phyloP scores from a whole-genome alignment of 768 basidiomycete species.

The Sarcomyxa edulis region DNA sequence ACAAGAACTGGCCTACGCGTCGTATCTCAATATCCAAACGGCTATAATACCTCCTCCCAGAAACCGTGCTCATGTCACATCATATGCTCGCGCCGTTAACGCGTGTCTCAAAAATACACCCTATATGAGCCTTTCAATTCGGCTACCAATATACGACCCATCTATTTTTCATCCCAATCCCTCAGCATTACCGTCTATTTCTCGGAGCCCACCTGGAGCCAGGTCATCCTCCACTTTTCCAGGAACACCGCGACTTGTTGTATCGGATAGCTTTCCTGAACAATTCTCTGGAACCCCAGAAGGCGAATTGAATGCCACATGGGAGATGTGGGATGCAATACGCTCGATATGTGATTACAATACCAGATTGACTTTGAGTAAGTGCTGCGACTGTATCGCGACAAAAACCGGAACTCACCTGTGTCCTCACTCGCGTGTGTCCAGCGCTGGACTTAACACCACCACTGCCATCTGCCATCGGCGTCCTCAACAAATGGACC shows the following conservation, averaged over 20 bases:
- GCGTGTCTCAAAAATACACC: constrained; percentile 66
- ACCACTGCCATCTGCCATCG: constrained; percentile 74
- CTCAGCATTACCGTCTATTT: constrained; percentile 16
- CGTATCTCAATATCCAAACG: constrained; percentile 83
- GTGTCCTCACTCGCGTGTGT: too few species aligned
- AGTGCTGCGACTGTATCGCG: too few species aligned
- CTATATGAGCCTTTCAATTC: constrained; percentile 76
- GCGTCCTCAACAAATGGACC: constrained; percentile 81
- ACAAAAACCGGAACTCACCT: too few species aligned
- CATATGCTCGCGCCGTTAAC: constrained; percentile 89
- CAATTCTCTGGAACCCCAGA: constrained; percentile 33
- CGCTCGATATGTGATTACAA: constrained; percentile 86
- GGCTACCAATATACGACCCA: constrained; percentile 80
- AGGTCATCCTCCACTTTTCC: constrained; percentile 14
- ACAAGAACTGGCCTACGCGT: constrained; percentile 89
- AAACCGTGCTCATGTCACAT: constrained; percentile 78
- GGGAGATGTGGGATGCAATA: constrained; percentile 99
- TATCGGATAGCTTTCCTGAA: constrained; percentile 26
- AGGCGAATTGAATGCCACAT: constrained; percentile 66
- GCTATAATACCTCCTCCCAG: constrained; percentile 87
- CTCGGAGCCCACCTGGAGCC: constrained; percentile 7
- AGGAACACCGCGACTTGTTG: constrained; percentile 28
- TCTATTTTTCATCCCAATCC: constrained; percentile 43
- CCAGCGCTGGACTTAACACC: constrained; percentile 89
- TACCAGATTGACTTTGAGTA: constrained; percentile 67